Percentiles rank a stretch among this genome's conserved stretches.
phyloP scores from a whole-genome alignment of 495 filamentous ascomycete genomes.

The Immersiella caudata region DNA sequence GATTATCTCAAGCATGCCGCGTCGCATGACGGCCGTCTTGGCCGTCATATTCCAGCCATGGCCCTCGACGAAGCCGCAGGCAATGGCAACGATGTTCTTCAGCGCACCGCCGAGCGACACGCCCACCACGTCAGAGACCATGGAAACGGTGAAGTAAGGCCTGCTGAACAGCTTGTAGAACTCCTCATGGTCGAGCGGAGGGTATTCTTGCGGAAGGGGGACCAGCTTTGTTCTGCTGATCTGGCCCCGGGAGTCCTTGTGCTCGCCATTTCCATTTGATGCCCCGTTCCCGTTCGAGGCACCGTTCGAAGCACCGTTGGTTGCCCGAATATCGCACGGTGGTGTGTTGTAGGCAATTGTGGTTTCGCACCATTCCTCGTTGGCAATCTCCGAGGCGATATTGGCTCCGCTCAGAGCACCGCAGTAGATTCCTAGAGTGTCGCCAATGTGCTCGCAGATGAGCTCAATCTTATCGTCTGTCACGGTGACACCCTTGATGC shows the following conservation, averaged over 20 bases:
- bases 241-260: constrained; percentile 65
- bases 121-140: constrained; percentile 90
- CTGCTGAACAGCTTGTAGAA: constrained; percentile 89
- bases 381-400: constrained; percentile 92
- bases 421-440: constrained; percentile 90
- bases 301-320: constrained; percentile 43
- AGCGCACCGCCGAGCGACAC: constrained; percentile 93
- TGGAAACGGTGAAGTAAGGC: constrained; percentile 94
- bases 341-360: constrained; percentile 96
- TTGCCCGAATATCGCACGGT: constrained; percentile 59
- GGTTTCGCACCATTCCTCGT: constrained; percentile 94
- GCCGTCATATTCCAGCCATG: constrained; percentile 98
- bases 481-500: constrained; percentile 97
- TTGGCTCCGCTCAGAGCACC: constrained; percentile 96
- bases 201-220: constrained; percentile 76
- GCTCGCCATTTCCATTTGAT: constrained; percentile 50
- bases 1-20: constrained; percentile 92
- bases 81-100: constrained; percentile 96
- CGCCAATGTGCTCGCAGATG: constrained; percentile 93
- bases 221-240: constrained; percentile 66
- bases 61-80: constrained; percentile 93
- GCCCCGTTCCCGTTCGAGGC: constrained; percentile 54
- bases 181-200: constrained; percentile 75
- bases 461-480: constrained; percentile 77
- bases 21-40: constrained; percentile 94